Percentiles rank a stretch among this genome's conserved stretches.
Evolutionary conservation across 305 asterid genomes (phyloP).

Genomic region (Plantago coronopus): DNA sequence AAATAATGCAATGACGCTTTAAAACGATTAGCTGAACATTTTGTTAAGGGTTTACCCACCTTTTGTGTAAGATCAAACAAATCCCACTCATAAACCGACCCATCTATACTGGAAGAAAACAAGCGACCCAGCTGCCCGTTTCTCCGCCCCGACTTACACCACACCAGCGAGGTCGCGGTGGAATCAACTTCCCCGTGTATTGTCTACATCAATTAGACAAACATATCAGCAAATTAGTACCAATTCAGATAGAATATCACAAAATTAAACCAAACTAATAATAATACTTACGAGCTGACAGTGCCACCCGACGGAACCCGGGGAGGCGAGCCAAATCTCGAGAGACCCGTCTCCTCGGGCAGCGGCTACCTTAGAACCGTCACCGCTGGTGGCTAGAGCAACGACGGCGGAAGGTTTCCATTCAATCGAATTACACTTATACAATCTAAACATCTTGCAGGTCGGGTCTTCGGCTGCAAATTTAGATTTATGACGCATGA

Average conservation of each 20-base stretch:
- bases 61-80: slow-evolving; percentile 68
- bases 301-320: slow-evolving; percentile 99
- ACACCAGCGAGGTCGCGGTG: slow-evolving; percentile 80
- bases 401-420: slow-evolving; percentile 88
- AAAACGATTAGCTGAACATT: neutral
- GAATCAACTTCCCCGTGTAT: slow-evolving; percentile 84
- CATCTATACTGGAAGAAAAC: slow-evolving; percentile 87
- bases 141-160: slow-evolving; percentile 72
- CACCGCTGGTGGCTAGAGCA: slow-evolving; percentile 90
- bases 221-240: too few species aligned
- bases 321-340: slow-evolving; percentile 99
- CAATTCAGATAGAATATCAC: too few species aligned
- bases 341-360: slow-evolving; percentile 84
- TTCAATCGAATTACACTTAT: slow-evolving; percentile 58
- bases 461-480: neutral
- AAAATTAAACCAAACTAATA: too few species aligned
- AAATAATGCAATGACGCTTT: too few species aligned
- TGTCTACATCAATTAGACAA: slow-evolving; percentile 40
- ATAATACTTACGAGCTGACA: slow-evolving; percentile 74
- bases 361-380: slow-evolving; percentile 89
- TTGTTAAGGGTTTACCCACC: slow-evolving; percentile 34
- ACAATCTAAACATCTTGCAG: slow-evolving; percentile 43
- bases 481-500: too few species aligned
- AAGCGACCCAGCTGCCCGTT: slow-evolving; percentile 48
- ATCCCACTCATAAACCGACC: slow-evolving; percentile 91